phyloP scores from a whole-genome alignment of 1,139 yeast genomes.

The Geotrichum candidum region DNA sequence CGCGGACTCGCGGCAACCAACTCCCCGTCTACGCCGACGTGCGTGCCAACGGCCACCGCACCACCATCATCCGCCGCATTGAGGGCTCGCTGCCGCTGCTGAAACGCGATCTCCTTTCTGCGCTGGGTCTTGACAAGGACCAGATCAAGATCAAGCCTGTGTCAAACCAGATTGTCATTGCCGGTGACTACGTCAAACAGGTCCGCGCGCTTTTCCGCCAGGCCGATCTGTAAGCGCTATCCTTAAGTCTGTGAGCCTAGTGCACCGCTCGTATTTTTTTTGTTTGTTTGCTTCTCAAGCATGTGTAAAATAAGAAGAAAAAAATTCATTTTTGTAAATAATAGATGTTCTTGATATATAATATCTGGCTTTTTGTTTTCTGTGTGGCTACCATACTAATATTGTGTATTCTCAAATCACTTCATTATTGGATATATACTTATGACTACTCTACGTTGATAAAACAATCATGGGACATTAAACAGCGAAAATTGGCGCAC shows the following conservation, averaged over 20 bases:
- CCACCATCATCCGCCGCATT: conserved; percentile 33
- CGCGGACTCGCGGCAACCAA: conserved; percentile 32
- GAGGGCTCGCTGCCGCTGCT: conserved; percentile 32
- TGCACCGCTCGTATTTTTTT: not conserved
- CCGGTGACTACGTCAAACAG: conserved; percentile 28
- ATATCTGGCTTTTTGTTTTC: not conserved
- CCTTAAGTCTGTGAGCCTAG: not conserved
- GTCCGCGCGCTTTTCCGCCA: conserved; percentile 10
- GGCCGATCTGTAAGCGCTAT: conserved; percentile 1
- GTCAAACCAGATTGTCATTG: conserved; percentile 31
- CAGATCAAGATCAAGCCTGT: conserved; percentile 33
- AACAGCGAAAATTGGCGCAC: conserved; percentile 94
- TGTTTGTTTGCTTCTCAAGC: not conserved
- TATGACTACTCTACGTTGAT: not conserved
- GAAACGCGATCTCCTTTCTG: conserved; percentile 28
- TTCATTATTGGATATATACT: not conserved
- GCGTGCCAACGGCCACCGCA: conserved; percentile 31
- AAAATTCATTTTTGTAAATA: not conserved
- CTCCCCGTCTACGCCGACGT: conserved; percentile 35
- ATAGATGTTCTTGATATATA: not conserved
- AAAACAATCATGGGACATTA: conserved; percentile 58
- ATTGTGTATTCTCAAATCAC: not conserved
- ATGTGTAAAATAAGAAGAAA: not conserved
- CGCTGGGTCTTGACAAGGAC: conserved; percentile 26
- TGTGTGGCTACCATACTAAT: not conserved